Evolutionary conservation across 2,329 filamentous ascomycete species (phyloP), one percentile per base, ranked within the genome.

Genomic region (Parastagonospora nodorum): DNA sequence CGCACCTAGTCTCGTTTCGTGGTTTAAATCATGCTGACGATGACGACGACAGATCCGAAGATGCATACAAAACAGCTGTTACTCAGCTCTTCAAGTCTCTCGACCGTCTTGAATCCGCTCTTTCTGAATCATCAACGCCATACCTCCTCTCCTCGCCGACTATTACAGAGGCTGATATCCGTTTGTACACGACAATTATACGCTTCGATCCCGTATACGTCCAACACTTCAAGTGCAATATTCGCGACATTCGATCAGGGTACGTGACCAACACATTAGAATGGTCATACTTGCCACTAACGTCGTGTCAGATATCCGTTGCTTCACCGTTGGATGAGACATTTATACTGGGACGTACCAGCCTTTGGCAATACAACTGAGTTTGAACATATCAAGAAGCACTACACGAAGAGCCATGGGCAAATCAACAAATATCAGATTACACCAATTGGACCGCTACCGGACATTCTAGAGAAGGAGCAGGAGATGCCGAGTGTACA

Each of bases 341-440:
- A 87, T 67, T 77, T 96, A 63, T 97, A 49, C 48, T 53, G 61
- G 63, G 87, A 88, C 61, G 73, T 85, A 19, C 80, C 85, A 0
- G 91, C 90, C 2, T 97, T 96, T 77, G 78, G 79, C 57, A 84
- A 89, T 44, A 94, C 92, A 54, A 96, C 92, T 16, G 84, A 97
- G 74, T 96, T 96, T 72, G 84, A 95, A 73, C 94, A 99, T 77
- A 97, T 97, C 78, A 97, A 96, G 84, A 88, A 82, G 38, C 85
- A 88, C 64, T 88, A 88, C 68, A 87, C 84, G 2, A 85, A 84
- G 77, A 85, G 82, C 58, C 85, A 87, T 72, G 76, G 71, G 59
- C 84, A 87, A 74, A 87, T 88, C 61, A 88, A 88, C 68, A 83
- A 69, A 40, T 81, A 80, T 71, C 78, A 80, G 33, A 96, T 99